Evolutionary conservation across 176 grass and related monocot species (phyloP).

Genomic region (Miscanthus lutarioriparius): DNA sequence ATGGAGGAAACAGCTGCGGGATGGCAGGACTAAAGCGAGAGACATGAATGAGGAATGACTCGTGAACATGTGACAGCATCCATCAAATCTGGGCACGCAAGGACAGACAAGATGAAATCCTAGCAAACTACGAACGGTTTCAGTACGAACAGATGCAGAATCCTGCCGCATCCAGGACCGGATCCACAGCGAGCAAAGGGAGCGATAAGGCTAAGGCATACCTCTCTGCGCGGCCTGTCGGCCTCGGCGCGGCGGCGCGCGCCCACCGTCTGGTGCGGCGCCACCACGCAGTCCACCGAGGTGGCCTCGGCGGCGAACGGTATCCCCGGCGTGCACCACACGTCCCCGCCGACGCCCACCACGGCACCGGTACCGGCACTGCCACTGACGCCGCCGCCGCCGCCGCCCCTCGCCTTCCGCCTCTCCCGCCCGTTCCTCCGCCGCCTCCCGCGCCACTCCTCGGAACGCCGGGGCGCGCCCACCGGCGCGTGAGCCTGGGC

Average conservation of each 20-base stretch:
- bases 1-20: slow-evolving; percentile 9
- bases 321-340: slow-evolving; percentile 83
- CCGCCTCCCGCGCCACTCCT: slow-evolving; percentile 52
- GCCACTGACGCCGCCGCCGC: neutral
- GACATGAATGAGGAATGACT: neutral
- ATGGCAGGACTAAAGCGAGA: neutral
- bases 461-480: slow-evolving; percentile 7
- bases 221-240: slow-evolving; percentile 73
- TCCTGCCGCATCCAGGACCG: neutral
- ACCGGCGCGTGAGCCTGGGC: slow-evolving; percentile 36
- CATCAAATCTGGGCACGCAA: neutral
- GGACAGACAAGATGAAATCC: neutral
- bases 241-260: slow-evolving; percentile 36
- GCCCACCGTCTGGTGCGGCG: slow-evolving; percentile 34
- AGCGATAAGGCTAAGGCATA: neutral
- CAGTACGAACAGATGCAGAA: neutral
- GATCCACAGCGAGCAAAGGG: neutral
- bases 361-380: neutral
- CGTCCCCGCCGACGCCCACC: slow-evolving; percentile 47
- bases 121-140: neutral
- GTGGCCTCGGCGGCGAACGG: slow-evolving; percentile 79
- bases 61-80: neutral
- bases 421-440: slow-evolving; percentile 48
- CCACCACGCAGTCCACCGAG: slow-evolving; percentile 85
- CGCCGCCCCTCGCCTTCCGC: slow-evolving; percentile 43